Evolutionary conservation across 164 flowering plant species (phyloP).

Genomic region (Stephania cephalantha): DNA sequence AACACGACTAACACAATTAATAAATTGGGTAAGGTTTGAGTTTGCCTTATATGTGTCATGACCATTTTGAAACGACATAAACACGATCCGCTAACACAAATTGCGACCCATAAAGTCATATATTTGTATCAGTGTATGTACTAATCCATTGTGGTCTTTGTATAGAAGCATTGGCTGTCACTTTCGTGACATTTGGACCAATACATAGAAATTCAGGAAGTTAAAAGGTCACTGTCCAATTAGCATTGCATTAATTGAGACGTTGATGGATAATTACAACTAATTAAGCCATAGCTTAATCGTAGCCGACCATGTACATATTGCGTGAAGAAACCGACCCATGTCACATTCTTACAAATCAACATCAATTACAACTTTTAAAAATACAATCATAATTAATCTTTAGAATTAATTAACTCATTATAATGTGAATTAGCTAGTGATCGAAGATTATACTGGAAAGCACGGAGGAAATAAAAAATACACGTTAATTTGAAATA

Average conservation of each 20-base stretch:
- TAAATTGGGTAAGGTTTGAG: too few species aligned
- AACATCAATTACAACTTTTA: neutral
- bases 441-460: neutral
- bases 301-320: neutral
- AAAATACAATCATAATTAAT: neutral
- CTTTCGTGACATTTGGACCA: neutral
- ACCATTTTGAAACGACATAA: too few species aligned
- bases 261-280: neutral
- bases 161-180: neutral
- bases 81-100: too few species aligned
- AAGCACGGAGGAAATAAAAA: neutral
- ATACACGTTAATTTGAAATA: neutral
- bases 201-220: neutral
- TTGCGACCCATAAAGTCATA: too few species aligned
- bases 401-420: neutral
- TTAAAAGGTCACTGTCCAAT: neutral
- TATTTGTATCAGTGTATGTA: too few species aligned
- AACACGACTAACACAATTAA: too few species aligned
- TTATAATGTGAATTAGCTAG: neutral
- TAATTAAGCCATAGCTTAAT: neutral
- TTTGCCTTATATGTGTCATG: too few species aligned
- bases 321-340: neutral
- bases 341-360: neutral
- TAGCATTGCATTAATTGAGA: neutral
- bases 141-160: too few species aligned